phyloP scores from a whole-genome alignment of 441 rosid genomes.

The Macaranga tanarius region DNA sequence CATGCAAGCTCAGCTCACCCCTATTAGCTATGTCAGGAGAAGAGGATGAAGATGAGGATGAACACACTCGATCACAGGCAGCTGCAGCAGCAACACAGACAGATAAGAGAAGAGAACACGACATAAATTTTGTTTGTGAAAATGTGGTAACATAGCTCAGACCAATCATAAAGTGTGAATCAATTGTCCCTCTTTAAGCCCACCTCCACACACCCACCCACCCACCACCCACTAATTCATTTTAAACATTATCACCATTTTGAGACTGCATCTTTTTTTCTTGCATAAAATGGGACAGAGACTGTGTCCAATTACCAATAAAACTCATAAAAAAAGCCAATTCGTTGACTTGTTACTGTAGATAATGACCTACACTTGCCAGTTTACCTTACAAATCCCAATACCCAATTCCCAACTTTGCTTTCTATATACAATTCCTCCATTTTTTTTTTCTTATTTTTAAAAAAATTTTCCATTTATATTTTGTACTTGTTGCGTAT shows the following conservation, averaged over 20 bases:
- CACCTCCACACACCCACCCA: too few relatives aligned
- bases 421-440: conserved; percentile 5
- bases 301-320: neutral
- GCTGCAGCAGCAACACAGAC: too few relatives aligned
- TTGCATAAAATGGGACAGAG: conserved; percentile 10
- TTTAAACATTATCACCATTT: too few relatives aligned
- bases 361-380: conserved; percentile 37
- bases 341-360: conserved; percentile 46
- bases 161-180: conserved; percentile 14
- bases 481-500: neutral
- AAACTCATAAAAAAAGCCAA: neutral
- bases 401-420: conserved; percentile 13
- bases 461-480: too few relatives aligned
- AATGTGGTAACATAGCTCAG: conserved; percentile 17
- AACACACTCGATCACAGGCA: neutral
- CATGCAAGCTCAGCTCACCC: neutral
- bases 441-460: too few relatives aligned
- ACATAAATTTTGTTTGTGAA: conserved; percentile 12
- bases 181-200: neutral
- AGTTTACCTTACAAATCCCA: conserved; percentile 29
- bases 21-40: neutral
- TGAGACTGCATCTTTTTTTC: neutral
- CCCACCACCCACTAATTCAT: too few relatives aligned
- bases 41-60: too few relatives aligned
- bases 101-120: neutral